Evolutionary conservation across 1,139 yeast genomes (phyloP).

Genomic region (Debaryomyces sp.): DNA sequence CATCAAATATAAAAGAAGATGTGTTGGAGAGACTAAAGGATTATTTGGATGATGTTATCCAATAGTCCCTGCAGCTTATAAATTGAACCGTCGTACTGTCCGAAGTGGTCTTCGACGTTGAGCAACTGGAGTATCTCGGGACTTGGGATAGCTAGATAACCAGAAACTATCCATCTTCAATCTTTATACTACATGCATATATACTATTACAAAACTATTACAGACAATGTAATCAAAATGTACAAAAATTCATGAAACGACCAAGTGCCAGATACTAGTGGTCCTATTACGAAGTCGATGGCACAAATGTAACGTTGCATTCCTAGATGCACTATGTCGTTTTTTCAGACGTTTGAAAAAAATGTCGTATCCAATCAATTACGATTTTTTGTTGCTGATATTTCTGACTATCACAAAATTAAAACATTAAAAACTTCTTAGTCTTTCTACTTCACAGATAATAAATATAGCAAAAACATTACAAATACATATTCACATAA

Average conservation of each 20-base stretch:
- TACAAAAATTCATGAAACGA: background rate
- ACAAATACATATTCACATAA: conserved; percentile 7
- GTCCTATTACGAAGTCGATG: background rate
- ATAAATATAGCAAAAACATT: conserved; percentile 8
- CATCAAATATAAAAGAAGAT: conserved; percentile 63
- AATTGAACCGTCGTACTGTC: background rate
- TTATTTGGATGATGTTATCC: conserved; percentile 59
- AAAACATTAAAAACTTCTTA: conserved; percentile 2
- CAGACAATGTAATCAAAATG: background rate
- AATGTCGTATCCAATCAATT: conserved; percentile 32
- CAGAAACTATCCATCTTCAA: background rate
- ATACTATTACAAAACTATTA: background rate
- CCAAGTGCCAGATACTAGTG: background rate
- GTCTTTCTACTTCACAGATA: background rate
- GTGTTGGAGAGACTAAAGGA: conserved; percentile 58
- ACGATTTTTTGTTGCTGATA: conserved; percentile 34
- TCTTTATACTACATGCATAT: background rate
- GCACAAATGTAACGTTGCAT: background rate
- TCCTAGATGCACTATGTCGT: background rate
- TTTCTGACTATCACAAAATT: conserved; percentile 11
- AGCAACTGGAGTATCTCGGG: background rate
- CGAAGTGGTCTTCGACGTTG: background rate
- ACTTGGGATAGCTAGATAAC: background rate
- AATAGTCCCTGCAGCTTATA: conserved; percentile 17
- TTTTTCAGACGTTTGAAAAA: background rate